Conservation (phyloP, 768 basidiomycete genomes). For the Mycena crocata region DNA sequence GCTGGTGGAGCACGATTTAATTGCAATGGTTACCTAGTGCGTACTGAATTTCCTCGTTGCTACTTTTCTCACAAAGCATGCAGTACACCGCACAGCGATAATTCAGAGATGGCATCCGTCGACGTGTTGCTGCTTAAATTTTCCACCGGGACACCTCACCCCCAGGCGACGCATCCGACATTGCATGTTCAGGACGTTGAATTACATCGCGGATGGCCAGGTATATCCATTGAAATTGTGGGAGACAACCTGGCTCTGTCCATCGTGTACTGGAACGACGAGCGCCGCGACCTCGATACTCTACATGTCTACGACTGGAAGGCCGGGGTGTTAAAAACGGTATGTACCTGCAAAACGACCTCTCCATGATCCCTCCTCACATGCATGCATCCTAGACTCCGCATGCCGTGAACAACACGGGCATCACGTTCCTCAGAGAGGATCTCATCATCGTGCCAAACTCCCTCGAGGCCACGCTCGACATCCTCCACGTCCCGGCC, state of each 20-base stretch:
- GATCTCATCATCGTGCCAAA: neutral
- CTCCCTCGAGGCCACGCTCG: neutral
- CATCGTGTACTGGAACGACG: conserved; percentile 10
- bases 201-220: neutral
- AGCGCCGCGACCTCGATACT: neutral
- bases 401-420: neutral
- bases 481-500: neutral
- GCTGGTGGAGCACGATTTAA: conserved; percentile 28
- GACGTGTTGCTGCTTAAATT: conserved; percentile 13
- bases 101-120: conserved; percentile 5
- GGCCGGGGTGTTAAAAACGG: neutral
- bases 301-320: conserved; percentile 19
- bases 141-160: conserved; percentile 15
- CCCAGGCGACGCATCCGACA: neutral
- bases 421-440: neutral
- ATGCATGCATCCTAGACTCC: neutral
- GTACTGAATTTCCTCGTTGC: neutral
- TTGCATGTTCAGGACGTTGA: conserved; percentile 3
- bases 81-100: neutral
- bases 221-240: conserved; percentile 16
- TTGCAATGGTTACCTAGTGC: conserved; percentile 25
- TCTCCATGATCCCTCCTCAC: neutral
- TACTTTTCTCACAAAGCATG: neutral
- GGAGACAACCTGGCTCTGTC: conserved; percentile 14
- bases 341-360: neutral